Conservation (phyloP, 2,329 filamentous ascomycete species). For the Pseudocercospora musae region DNA sequence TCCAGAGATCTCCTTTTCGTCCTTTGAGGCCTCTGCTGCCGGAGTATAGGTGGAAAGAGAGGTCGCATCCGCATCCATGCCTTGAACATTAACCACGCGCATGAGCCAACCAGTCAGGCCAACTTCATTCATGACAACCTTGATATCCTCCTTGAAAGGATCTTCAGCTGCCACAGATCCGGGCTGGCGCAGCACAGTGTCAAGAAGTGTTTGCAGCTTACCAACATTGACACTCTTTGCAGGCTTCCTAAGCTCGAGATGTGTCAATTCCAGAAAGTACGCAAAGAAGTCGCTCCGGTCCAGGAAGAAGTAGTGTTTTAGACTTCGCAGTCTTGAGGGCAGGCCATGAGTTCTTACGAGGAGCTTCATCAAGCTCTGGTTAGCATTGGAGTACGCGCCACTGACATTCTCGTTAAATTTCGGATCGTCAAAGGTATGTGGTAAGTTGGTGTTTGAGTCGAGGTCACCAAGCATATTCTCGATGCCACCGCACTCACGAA, state of each 20-base stretch:
- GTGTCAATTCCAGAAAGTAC: conserved; percentile 89
- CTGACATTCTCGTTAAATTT: conserved; percentile 96
- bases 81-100: conserved; percentile 93
- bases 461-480: conserved; percentile 58
- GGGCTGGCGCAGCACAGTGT: conserved; percentile 91
- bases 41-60: conserved; percentile 63
- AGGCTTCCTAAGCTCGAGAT: conserved; percentile 78
- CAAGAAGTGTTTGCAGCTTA: conserved; percentile 93
- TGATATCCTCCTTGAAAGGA: conserved; percentile 97
- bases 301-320: conserved; percentile 99
- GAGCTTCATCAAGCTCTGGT: conserved; percentile 85
- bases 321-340: conserved; percentile 77
- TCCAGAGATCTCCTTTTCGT: conserved; percentile 81
- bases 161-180: conserved; percentile 91
- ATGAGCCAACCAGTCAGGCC: conserved; percentile 91
- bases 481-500: conserved; percentile 92
- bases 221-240: conserved; percentile 84
- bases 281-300: conserved; percentile 97
- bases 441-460: conserved; percentile 86
- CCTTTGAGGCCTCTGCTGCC: conserved; percentile 60
- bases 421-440: conserved; percentile 83
- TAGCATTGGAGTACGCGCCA: conserved; percentile 89
- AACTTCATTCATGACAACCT: conserved; percentile 94
- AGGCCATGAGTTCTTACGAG: conserved; percentile 90
- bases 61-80: conserved; percentile 67